A percentile compares a stretch with the other conserved stretches of the same genome.
These are phyloP conservation scores for Stygiomarasmius scandens DNA, from an alignment of 1,284 basidiomycete genomes.

Conservation along the genomic window DNA sequence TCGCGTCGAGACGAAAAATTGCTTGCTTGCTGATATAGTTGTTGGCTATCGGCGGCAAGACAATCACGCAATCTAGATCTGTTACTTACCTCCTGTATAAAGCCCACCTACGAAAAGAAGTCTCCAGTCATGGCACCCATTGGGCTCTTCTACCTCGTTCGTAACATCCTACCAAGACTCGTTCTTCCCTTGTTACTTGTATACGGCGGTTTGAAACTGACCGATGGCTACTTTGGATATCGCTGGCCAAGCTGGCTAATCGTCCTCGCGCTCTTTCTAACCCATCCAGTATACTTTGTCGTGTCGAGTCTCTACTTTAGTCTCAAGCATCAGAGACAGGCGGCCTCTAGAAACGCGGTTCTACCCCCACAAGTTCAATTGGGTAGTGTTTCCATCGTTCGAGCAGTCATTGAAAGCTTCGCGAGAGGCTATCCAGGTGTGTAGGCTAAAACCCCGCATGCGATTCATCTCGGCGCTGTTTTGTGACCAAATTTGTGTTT, in stretches of 20 bases:
- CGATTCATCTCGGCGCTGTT: neutral
- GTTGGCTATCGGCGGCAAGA: too few species aligned
- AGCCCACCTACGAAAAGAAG: too few species aligned
- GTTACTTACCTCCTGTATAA: too few species aligned
- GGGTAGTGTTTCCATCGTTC: constrained; percentile 1
- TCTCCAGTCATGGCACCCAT: neutral
- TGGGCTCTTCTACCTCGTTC: neutral
- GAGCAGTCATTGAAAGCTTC: constrained; percentile 9
- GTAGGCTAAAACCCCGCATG: neutral
- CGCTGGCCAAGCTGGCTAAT: neutral
- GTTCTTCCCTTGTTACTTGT: neutral
- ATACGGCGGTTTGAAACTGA: neutral
- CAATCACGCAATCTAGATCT: too few species aligned
- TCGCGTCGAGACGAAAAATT: too few species aligned
- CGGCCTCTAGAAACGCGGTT: constrained; percentile 5
- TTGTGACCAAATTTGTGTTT: too few species aligned
- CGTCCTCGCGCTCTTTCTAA: neutral
- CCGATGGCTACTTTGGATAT: neutral
- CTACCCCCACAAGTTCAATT: constrained; percentile 5
- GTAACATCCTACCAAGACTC: neutral
- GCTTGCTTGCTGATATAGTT: too few species aligned
- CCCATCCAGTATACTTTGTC: neutral
- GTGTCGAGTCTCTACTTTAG: neutral
- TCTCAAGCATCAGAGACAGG: constrained; percentile 2
- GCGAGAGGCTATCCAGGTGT: constrained; percentile 9